Conservation (phyloP, 768 basidiomycete species). For the Tricholoma sp. region DNA sequence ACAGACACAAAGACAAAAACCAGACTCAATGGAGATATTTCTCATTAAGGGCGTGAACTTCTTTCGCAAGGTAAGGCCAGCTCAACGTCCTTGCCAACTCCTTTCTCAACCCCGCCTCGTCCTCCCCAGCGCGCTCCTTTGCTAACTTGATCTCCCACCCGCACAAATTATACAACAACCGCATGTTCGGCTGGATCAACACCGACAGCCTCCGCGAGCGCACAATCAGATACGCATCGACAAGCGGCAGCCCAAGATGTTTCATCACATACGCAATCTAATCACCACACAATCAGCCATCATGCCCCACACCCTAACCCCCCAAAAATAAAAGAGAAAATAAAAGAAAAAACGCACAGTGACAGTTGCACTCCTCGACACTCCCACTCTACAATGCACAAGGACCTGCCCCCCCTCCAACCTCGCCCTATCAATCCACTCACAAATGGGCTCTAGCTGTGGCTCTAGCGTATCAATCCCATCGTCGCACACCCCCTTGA, state of each 20-base stretch:
- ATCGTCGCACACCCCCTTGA: conserved; percentile 91
- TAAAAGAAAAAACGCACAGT: conserved; percentile 46
- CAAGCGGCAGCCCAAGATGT: conserved; percentile 75
- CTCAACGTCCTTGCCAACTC: conserved; percentile 67
- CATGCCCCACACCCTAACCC: too few species aligned
- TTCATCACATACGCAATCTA: conserved; percentile 98
- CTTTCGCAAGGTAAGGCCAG: conserved; percentile 82
- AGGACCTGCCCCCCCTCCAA: conserved; percentile 82
- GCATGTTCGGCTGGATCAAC: conserved; percentile 92
- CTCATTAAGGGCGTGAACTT: conserved; percentile 83
- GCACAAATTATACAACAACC: conserved; percentile 90
- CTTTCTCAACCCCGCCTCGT: conserved; percentile 43
- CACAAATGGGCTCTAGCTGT: conserved; percentile 82
- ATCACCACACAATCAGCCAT: background rate
- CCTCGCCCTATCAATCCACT: conserved; percentile 89
- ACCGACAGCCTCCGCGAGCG: conserved; percentile 86
- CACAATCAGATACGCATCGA: conserved; percentile 91
- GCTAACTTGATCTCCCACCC: conserved; percentile 95
- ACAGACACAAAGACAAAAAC: background rate
- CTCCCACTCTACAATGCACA: conserved; percentile 99
- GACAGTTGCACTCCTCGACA: conserved; percentile 89
- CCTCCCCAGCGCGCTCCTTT: conserved; percentile 56
- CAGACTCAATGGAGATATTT: conserved; percentile 51
- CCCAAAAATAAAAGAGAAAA: background rate
- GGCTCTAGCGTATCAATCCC: conserved; percentile 93